These are phyloP conservation scores for Fusarium caatingaense DNA, from an alignment of 2,329 filamentous ascomycete genomes.

Conservation along the genomic window DNA sequence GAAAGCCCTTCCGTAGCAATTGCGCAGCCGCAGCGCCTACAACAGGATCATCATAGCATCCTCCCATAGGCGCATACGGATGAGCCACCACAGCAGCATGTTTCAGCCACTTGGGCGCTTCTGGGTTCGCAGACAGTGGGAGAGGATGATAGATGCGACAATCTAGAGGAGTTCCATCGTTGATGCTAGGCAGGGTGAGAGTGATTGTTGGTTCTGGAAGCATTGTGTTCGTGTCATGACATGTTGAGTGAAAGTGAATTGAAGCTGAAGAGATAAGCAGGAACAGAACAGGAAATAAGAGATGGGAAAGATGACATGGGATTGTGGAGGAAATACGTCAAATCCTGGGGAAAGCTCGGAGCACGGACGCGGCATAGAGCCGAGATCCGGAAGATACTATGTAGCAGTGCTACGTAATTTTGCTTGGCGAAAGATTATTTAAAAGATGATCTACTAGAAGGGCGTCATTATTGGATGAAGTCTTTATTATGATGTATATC, in stretches of 20 bases:
- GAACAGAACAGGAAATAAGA: conserved; percentile 2
- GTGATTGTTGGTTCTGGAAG: conserved; percentile 69
- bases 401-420: conserved; percentile 7
- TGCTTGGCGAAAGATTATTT: neutral
- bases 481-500: neutral
- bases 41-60: conserved; percentile 83
- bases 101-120: conserved; percentile 56
- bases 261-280: neutral
- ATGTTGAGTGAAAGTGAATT: conserved; percentile 24
- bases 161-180: conserved; percentile 80
- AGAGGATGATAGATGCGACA: conserved; percentile 84
- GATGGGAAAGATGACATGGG: conserved; percentile 12
- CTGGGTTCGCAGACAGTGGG: conserved; percentile 53
- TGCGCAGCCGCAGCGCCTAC: conserved; percentile 74
- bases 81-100: conserved; percentile 80
- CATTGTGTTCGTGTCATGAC: conserved; percentile 52
- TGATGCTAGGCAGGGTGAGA: conserved; percentile 85
- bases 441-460: neutral
- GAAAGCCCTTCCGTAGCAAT: conserved; percentile 75
- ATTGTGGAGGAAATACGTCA: conserved; percentile 30
- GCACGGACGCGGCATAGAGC: conserved; percentile 31
- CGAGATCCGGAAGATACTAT: conserved; percentile 16
- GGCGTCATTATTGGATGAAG: neutral
- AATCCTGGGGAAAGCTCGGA: conserved; percentile 11
- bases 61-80: conserved; percentile 90